Evolutionary conservation across 768 basidiomycete species (phyloP).

Genomic region (Psilocybe subaeruginosa): DNA sequence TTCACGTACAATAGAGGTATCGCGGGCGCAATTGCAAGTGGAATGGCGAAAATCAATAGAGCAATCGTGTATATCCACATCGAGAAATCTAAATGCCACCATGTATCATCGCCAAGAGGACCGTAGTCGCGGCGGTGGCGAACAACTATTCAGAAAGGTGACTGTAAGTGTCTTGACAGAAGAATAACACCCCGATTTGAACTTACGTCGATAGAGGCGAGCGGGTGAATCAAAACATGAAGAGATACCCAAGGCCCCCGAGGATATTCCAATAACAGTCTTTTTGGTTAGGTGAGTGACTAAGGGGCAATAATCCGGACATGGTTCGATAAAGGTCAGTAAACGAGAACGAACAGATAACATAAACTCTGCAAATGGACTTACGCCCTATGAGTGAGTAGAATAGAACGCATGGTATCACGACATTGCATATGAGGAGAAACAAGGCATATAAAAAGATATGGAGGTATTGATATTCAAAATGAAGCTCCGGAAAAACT

Average conservation of each 20-base stretch:
- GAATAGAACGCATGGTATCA: conserved; percentile 30
- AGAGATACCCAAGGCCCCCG: conserved; percentile 31
- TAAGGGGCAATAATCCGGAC: neutral
- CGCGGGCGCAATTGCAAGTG: conserved; percentile 31
- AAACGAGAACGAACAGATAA: neutral
- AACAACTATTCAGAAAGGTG: conserved; percentile 19
- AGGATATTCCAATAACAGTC: conserved; percentile 30
- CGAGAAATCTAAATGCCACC: conserved; percentile 35
- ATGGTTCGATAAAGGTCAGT: neutral
- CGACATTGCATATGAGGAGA: conserved; percentile 30
- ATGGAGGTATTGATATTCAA: conserved; percentile 21
- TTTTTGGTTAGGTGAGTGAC: conserved; percentile 26
- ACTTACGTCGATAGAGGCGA: conserved; percentile 31
- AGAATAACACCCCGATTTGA: neutral
- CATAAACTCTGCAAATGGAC: conserved; percentile 2
- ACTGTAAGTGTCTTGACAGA: neutral
- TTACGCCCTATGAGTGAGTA: conserved; percentile 28
- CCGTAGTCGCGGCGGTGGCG: conserved; percentile 24
- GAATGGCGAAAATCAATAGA: conserved; percentile 30
- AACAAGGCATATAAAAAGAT: conserved; percentile 27
- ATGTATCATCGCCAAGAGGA: conserved; percentile 28
- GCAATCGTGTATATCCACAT: conserved; percentile 35
- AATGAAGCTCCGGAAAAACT: conserved; percentile 20
- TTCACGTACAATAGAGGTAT: conserved; percentile 25
- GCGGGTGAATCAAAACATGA: conserved; percentile 34